Evolutionary conservation across 2,329 filamentous ascomycete species (phyloP).

Genomic region (Colletotrichum gloeosporioides): DNA sequence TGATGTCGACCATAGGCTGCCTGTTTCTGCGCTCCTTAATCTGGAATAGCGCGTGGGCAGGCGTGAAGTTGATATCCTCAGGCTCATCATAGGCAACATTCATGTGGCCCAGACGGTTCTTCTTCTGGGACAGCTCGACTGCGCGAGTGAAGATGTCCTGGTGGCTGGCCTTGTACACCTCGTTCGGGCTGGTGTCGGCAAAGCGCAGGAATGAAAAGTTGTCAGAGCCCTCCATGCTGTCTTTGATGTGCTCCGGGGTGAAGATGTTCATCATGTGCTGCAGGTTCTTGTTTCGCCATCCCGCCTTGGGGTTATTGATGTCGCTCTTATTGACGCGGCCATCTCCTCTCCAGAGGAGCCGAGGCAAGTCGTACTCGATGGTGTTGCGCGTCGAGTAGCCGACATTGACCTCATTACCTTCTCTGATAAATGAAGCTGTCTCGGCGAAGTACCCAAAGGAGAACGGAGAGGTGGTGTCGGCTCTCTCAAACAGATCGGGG

Average conservation of each 20-base stretch:
- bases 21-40: slow-evolving; percentile 75
- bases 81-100: slow-evolving; percentile 74
- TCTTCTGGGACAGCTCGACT: slow-evolving; percentile 59
- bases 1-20: slow-evolving; percentile 71
- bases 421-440: slow-evolving; percentile 92
- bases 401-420: slow-evolving; percentile 80
- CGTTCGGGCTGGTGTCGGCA: slow-evolving; percentile 75
- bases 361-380: slow-evolving; percentile 85
- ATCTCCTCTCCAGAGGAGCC: slow-evolving; percentile 80
- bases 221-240: slow-evolving; percentile 64
- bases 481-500: slow-evolving; percentile 93
- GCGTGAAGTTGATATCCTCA: slow-evolving; percentile 66
- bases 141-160: slow-evolving; percentile 77
- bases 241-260: slow-evolving; percentile 77
- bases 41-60: slow-evolving; percentile 80
- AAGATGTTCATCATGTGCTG: slow-evolving; percentile 89
- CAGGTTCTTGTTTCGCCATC: slow-evolving; percentile 81
- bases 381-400: slow-evolving; percentile 86
- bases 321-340: slow-evolving; percentile 79
- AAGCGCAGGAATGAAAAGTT: slow-evolving; percentile 93
- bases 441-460: slow-evolving; percentile 89
- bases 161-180: slow-evolving; percentile 74
- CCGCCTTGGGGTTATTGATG: slow-evolving; percentile 74
- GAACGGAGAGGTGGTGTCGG: slow-evolving; percentile 87
- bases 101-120: slow-evolving; percentile 68